Percentiles rank a stretch among this genome's conserved stretches.
Conservation (phyloP, 83 land plant species). For the Picea mariana region DNA sequence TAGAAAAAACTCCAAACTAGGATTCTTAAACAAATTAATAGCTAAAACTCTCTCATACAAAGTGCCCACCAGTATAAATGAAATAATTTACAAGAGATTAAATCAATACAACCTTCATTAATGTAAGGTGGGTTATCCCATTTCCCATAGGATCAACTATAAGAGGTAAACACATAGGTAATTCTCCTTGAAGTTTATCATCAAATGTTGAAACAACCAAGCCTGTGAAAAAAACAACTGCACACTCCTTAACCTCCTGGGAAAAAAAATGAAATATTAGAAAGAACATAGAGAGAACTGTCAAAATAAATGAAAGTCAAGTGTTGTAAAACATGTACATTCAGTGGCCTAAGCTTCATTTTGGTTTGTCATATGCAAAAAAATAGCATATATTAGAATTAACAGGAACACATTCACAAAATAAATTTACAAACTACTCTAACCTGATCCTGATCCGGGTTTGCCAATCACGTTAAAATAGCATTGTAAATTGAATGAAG, state of each 20-base stretch:
- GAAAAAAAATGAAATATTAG: not conserved
- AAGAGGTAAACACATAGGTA: conserved; percentile 82
- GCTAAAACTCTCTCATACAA: not conserved
- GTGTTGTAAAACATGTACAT: not conserved
- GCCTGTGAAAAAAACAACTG: conserved; percentile 10
- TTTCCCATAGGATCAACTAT: conserved; percentile 95
- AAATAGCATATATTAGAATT: not conserved
- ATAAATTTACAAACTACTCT: conserved; percentile 2
- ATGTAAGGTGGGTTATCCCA: conserved; percentile 95
- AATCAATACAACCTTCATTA: conserved; percentile 72
- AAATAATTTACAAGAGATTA: not conserved
- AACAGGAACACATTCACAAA: not conserved
- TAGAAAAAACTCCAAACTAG: too few relatives aligned
- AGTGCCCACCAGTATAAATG: not conserved
- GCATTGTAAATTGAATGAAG: conserved; percentile 87
- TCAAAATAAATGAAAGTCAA: not conserved
- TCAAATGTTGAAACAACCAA: conserved; percentile 94
- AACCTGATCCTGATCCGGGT: conserved; percentile 99
- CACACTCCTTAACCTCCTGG: conserved; percentile 70
- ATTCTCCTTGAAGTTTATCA: conserved; percentile 73
- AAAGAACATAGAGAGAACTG: not conserved
- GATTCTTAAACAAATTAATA: too few relatives aligned
- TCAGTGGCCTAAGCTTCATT: not conserved
- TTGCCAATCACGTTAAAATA: conserved; percentile 86
- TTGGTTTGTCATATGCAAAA: not conserved